These are phyloP conservation scores for Fusarium coicis DNA, from an alignment of 2,329 filamentous ascomycete species.

Conservation along the genomic window DNA sequence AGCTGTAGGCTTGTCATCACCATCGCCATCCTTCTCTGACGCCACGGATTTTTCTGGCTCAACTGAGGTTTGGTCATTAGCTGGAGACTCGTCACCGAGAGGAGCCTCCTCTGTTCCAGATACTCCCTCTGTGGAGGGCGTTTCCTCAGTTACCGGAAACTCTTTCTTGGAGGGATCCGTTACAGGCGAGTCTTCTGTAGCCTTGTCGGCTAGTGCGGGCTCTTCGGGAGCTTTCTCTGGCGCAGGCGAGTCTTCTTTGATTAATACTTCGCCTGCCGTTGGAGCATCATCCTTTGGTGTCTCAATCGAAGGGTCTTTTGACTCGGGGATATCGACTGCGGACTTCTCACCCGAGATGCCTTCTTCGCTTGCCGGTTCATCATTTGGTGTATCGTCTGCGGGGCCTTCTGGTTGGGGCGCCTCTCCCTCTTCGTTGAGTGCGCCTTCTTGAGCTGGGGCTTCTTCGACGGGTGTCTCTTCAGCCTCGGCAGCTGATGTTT, in stretches of 20 bases:
- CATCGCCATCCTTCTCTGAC: constrained; percentile 16
- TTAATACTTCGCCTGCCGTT: background rate
- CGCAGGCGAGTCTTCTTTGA: background rate
- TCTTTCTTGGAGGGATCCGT: background rate
- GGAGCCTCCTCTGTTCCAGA: constrained; percentile 5
- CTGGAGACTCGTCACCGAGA: background rate
- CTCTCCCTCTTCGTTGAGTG: constrained; percentile 6
- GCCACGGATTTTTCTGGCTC: background rate
- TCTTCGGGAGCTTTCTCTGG: constrained; percentile 4
- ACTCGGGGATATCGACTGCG: background rate
- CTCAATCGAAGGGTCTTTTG: constrained; percentile 5
- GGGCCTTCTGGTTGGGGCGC: constrained; percentile 3
- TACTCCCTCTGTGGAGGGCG: background rate
- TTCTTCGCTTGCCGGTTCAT: constrained; percentile 11
- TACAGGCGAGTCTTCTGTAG: constrained; percentile 1
- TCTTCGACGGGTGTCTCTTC: constrained; percentile 14
- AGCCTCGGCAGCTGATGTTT: constrained; percentile 4
- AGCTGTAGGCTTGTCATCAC: constrained; percentile 20
- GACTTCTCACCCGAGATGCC: background rate
- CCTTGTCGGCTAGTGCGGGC: background rate
- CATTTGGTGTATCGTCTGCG: constrained; percentile 10
- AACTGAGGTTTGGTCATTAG: background rate
- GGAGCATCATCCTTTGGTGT: background rate
- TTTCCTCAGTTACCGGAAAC: background rate
- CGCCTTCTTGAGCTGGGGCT: constrained; percentile 1